These are phyloP conservation scores for Fraxinus nigra DNA, from an alignment of 305 asterid species.

Conservation along the genomic window DNA sequence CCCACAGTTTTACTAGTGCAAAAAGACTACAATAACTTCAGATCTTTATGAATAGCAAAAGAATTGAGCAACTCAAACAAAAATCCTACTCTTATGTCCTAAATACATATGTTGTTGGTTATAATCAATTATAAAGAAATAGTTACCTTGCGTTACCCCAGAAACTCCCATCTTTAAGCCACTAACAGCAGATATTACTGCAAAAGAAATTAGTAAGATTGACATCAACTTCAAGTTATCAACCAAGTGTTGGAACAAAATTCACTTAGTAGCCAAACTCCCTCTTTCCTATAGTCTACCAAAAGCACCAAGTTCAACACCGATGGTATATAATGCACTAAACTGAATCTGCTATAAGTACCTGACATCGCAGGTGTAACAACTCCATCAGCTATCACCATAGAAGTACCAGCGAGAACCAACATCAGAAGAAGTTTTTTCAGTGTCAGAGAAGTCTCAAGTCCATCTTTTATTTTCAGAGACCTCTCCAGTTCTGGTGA, in stretches of 20 bases:
- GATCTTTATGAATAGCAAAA: background rate
- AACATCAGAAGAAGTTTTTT: constrained; percentile 80
- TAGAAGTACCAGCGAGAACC: constrained; percentile 98
- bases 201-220: constrained; percentile 24
- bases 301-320: constrained; percentile 20
- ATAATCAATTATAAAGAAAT: constrained; percentile 24
- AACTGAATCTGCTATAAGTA: constrained; percentile 30
- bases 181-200: constrained; percentile 96
- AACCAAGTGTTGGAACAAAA: constrained; percentile 11
- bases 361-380: constrained; percentile 99
- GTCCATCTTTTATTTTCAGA: constrained; percentile 85
- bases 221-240: constrained; percentile 21
- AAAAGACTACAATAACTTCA: background rate
- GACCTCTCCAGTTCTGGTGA: constrained; percentile 99
- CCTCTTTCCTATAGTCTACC: constrained; percentile 5
- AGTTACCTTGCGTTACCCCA: constrained; percentile 69
- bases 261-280: background rate
- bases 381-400: constrained; percentile 99
- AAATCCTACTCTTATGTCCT: background rate
- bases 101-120: constrained; percentile 4
- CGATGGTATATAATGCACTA: constrained; percentile 14
- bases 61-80: constrained; percentile 17
- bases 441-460: constrained; percentile 79
- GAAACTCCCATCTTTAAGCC: constrained; percentile 92
- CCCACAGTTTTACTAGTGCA: background rate